phyloP scores from a whole-genome alignment of 1,284 basidiomycete species.

The Somion occarium region DNA sequence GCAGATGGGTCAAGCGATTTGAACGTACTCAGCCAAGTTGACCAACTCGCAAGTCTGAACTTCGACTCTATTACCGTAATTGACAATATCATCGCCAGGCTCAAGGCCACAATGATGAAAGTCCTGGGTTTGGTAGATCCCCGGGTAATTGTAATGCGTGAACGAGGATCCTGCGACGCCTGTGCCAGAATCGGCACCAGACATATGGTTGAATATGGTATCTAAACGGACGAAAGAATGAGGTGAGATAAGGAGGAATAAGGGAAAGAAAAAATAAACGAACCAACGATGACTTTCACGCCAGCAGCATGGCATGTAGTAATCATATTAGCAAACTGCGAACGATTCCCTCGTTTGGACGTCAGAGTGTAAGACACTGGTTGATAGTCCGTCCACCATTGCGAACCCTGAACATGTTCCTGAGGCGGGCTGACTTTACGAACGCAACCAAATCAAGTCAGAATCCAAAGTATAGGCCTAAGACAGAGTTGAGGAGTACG shows the following conservation, averaged over 20 bases:
- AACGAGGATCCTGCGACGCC: constrained; percentile 47
- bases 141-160: constrained; percentile 57
- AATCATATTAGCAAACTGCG: constrained; percentile 54
- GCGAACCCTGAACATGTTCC: constrained; percentile 42
- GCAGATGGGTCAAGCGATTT: not conserved
- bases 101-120: constrained; percentile 64
- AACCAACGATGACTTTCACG: constrained; percentile 56
- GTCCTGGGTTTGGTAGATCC: constrained; percentile 49
- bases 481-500: not conserved
- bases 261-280: constrained; percentile 13
- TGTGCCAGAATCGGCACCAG: constrained; percentile 38
- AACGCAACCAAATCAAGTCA: constrained; percentile 10
- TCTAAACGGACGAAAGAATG: constrained; percentile 31
- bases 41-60: constrained; percentile 59
- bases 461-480: constrained; percentile 7
- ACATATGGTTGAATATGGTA: constrained; percentile 65
- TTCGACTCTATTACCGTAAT: constrained; percentile 47
- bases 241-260: not conserved
- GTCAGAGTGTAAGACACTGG: constrained; percentile 58
- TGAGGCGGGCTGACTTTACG: constrained; percentile 42
- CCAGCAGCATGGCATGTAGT: constrained; percentile 54
- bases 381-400: constrained; percentile 73
- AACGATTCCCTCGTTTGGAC: constrained; percentile 52
- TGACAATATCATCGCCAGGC: constrained; percentile 47
- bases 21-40: constrained; percentile 52